phyloP scores from a whole-genome alignment of 164 flowering plant genomes.

The Vitis rupestris region DNA sequence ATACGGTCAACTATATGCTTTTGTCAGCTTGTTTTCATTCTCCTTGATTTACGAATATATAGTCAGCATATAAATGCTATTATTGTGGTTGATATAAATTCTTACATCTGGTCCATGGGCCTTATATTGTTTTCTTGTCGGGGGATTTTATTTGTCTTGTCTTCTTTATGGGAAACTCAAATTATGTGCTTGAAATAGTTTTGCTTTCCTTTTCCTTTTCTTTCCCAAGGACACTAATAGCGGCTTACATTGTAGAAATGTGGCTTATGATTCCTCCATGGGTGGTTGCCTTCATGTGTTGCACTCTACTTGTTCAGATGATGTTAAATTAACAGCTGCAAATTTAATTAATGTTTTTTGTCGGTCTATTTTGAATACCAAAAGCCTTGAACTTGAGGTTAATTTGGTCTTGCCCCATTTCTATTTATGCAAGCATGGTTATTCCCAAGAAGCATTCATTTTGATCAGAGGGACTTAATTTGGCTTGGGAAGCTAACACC shows the following conservation, averaged over 20 bases:
- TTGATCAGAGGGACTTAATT: not conserved
- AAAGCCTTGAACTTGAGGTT: constrained; percentile 87
- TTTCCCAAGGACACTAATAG: constrained; percentile 1
- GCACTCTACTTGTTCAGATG: constrained; percentile 69
- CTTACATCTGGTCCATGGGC: no score
- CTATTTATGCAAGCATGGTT: constrained; percentile 1
- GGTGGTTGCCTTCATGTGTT: constrained; percentile 74
- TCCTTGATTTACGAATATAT: no score
- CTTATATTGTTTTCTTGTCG: no score
- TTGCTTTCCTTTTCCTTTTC: not conserved
- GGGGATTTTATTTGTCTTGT: no score
- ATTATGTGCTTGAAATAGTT: constrained; percentile 1
- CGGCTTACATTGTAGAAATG: constrained; percentile 51
- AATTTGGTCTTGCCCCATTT: not conserved
- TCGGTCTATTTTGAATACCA: constrained; percentile 52
- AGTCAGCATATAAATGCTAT: no score
- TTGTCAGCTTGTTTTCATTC: no score
- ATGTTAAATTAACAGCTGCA: constrained; percentile 68
- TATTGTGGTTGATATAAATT: no score
- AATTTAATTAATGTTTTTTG: constrained; percentile 53
- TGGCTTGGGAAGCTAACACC: not conserved
- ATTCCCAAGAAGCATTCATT: constrained; percentile 1
- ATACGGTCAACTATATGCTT: no score
- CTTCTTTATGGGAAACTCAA: not conserved
- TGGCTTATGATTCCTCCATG: constrained; percentile 70